These are phyloP conservation scores for Mycena polygramma DNA, from an alignment of 768 basidiomycete species.

Conservation along the genomic window DNA sequence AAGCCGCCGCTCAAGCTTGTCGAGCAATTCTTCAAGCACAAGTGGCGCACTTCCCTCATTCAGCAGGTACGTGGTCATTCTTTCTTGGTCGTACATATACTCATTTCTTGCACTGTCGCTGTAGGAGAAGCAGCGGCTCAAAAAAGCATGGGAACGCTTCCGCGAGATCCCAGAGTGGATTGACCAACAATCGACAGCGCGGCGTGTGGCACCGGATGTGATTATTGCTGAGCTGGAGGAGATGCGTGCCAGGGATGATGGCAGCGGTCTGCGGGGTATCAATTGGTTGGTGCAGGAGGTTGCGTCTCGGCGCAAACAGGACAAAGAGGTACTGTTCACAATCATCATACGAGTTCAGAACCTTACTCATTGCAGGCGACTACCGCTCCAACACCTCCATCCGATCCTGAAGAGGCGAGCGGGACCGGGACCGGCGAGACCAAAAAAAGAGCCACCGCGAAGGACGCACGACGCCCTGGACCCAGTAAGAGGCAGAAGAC, in stretches of 20 bases:
- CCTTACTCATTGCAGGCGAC: background rate
- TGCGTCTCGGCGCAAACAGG: background rate
- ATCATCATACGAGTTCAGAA: background rate
- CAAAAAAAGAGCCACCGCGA: background rate
- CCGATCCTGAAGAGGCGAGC: too few species aligned
- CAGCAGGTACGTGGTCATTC: background rate
- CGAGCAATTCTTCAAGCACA: background rate
- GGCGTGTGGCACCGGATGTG: background rate
- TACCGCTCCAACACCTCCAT: background rate
- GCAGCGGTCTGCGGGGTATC: background rate
- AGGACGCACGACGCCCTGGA: background rate
- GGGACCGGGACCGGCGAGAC: background rate
- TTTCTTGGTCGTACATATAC: too few species aligned
- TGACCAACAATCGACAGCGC: background rate
- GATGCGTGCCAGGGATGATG: background rate
- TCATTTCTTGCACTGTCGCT: too few species aligned
- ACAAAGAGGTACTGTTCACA: background rate
- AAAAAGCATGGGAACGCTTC: slow-evolving; percentile 4
- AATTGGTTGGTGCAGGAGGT: background rate
- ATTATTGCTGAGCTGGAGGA: background rate
- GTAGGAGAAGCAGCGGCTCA: background rate
- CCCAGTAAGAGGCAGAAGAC: background rate
- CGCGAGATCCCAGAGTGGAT: slow-evolving; percentile 7
- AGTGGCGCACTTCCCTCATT: background rate
- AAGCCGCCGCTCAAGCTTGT: background rate